A percentile compares a stretch with the other conserved stretches of the same genome.
These are phyloP conservation scores for Apophysomyces variabilis DNA, from an alignment of 371 early-diverging fungal genomes.

Conservation along the genomic window DNA sequence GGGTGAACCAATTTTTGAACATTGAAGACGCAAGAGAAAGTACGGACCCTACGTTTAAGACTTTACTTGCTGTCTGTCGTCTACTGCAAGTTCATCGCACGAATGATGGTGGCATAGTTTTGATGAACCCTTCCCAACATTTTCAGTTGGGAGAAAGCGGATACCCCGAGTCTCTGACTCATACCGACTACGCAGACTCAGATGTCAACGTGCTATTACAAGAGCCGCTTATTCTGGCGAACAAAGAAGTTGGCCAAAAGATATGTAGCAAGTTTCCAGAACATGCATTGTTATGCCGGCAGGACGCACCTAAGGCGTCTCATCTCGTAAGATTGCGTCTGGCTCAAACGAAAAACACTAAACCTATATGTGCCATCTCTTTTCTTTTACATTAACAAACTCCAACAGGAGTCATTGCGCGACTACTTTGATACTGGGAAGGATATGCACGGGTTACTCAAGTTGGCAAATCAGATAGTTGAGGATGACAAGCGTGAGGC, in stretches of 20 bases:
- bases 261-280: constrained; percentile 40
- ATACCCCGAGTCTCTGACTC: constrained; percentile 27
- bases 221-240: constrained; percentile 37
- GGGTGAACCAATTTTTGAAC: constrained; percentile 53
- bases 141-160: constrained; percentile 35
- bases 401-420: constrained; percentile 18
- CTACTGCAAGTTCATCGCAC: constrained; percentile 23
- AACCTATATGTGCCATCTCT: background rate
- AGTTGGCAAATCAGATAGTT: constrained; percentile 12
- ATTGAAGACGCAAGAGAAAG: background rate
- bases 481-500: constrained; percentile 33
- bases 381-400: background rate
- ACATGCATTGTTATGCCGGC: constrained; percentile 37
- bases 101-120: constrained; percentile 18
- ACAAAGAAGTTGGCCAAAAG: constrained; percentile 41
- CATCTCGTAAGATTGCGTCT: constrained; percentile 22
- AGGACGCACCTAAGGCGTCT: constrained; percentile 25
- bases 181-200: constrained; percentile 13
- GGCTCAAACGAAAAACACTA: constrained; percentile 11
- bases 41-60: background rate
- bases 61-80: constrained; percentile 23
- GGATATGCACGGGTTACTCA: constrained; percentile 21
- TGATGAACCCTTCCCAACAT: constrained; percentile 6
- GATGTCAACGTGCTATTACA: constrained; percentile 24
- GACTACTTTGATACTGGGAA: constrained; percentile 28